A percentile compares a stretch with the other conserved stretches of the same genome.
Conservation (phyloP, 1,284 basidiomycete genomes). For the Microbotryum silenes-acaulis region DNA sequence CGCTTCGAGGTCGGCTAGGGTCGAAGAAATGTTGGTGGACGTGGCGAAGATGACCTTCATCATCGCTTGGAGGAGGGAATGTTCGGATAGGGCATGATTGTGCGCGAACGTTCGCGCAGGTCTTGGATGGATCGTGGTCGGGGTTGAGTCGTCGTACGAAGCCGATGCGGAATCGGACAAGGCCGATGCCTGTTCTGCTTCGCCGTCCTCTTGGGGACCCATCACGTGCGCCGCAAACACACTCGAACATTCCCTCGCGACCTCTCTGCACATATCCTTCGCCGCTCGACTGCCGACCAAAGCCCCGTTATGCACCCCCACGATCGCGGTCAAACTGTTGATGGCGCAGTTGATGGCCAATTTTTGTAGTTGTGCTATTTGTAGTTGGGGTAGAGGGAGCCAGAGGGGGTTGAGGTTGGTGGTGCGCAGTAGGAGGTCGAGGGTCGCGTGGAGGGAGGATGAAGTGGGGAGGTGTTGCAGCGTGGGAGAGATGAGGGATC, state of each 20-base stretch:
- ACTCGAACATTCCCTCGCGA: slow-evolving; percentile 33
- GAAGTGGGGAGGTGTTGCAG: slow-evolving; percentile 52
- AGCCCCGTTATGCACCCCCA: slow-evolving; percentile 73
- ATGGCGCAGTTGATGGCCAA: slow-evolving; percentile 76
- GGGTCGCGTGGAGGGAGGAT: slow-evolving; percentile 58
- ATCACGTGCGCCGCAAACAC: slow-evolving; percentile 34
- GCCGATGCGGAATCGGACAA: no score
- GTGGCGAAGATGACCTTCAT: not conserved
- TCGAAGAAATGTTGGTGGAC: slow-evolving; percentile 43
- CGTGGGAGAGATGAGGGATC: slow-evolving; percentile 37
- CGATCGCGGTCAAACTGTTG: slow-evolving; percentile 78
- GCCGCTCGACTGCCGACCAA: slow-evolving; percentile 39
- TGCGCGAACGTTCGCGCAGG: no score
- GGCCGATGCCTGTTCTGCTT: no score
- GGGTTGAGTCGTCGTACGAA: not conserved
- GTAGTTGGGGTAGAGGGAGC: slow-evolving; percentile 61
- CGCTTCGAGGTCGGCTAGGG: slow-evolving; percentile 36
- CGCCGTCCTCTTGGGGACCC: not conserved
- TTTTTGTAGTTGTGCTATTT: slow-evolving; percentile 68
- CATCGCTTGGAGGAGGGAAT: no score
- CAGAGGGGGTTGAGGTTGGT: slow-evolving; percentile 57
- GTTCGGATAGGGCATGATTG: no score
- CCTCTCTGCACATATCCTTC: slow-evolving; percentile 18
- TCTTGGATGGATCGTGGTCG: not conserved
- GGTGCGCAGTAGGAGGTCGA: slow-evolving; percentile 56